phyloP scores from a whole-genome alignment of 768 basidiomycete genomes.

The Leccinum uliginosum region DNA sequence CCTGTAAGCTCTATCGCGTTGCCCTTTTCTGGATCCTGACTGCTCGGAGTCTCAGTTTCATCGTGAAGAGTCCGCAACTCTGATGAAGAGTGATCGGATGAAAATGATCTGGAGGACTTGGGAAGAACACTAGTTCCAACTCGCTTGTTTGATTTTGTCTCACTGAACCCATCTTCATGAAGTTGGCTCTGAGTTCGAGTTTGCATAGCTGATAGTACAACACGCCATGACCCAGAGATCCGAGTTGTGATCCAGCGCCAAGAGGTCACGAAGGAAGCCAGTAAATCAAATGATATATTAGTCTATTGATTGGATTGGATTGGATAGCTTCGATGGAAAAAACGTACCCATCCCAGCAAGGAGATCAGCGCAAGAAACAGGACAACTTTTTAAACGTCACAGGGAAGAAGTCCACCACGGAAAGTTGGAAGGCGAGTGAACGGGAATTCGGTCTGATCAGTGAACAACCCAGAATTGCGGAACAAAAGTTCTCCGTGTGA shows the following conservation, averaged over 20 bases:
- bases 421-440: not conserved
- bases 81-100: not conserved
- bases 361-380: not conserved
- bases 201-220: not conserved
- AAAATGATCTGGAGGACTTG: not conserved
- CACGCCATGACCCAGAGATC: not conserved
- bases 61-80: slow-evolving; percentile 13
- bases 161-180: not conserved
- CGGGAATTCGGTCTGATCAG: not conserved
- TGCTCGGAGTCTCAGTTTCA: not conserved
- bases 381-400: not conserved
- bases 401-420: not conserved
- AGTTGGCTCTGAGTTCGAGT: not conserved
- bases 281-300: not conserved
- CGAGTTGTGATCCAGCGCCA: not conserved
- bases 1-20: not conserved
- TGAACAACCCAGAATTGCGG: not conserved
- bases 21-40: slow-evolving; percentile 9
- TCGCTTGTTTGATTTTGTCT: not conserved
- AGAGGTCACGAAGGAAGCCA: not conserved
- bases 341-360: not conserved
- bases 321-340: not conserved
- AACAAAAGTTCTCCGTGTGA: not conserved
- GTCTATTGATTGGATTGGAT: not conserved
- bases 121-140: no score